These are phyloP conservation scores for Acidomyces sp. DNA, from an alignment of 495 filamentous ascomycete species.

Conservation along the genomic window DNA sequence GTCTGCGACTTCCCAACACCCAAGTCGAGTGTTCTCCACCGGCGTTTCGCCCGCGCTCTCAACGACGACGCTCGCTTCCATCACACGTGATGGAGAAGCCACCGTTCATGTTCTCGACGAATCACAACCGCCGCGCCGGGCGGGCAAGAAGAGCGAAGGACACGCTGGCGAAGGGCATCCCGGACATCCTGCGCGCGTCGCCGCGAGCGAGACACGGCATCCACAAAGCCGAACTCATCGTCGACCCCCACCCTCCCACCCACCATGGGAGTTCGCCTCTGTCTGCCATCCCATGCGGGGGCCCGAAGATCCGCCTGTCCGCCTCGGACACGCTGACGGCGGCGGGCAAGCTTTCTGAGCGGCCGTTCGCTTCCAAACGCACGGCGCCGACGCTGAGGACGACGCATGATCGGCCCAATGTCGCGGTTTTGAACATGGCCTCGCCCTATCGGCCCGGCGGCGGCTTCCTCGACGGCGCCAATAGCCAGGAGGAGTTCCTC, in stretches of 20 bases:
- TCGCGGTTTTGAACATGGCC: constrained; percentile 28
- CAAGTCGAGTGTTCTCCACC: too few species aligned
- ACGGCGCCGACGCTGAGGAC: constrained; percentile 6
- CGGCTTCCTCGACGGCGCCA: constrained; percentile 24
- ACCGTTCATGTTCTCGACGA: too few species aligned
- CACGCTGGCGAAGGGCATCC: constrained; percentile 40
- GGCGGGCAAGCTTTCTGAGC: constrained; percentile 26
- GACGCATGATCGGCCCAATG: constrained; percentile 16
- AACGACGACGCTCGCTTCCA: too few species aligned
- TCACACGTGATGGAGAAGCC: too few species aligned
- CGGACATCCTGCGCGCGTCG: constrained; percentile 35
- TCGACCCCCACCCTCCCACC: constrained; percentile 24
- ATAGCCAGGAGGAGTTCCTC: constrained; percentile 30
- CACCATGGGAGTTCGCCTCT: constrained; percentile 1
- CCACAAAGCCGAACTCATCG: constrained; percentile 36
- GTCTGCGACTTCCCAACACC: too few species aligned
- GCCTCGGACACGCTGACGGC: constrained; percentile 37
- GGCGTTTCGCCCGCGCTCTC: too few species aligned
- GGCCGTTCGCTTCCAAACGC: constrained; percentile 5
- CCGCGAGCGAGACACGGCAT: constrained; percentile 38
- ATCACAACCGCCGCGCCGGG: constrained; percentile 21
- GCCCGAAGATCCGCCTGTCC: constrained; percentile 29
- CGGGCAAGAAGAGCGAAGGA: constrained; percentile 39
- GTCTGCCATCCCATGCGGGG: background rate
- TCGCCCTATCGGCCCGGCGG: constrained; percentile 22